phyloP scores from a whole-genome alignment of 2,329 filamentous ascomycete species.

The Amylocarpus encephaloides region DNA sequence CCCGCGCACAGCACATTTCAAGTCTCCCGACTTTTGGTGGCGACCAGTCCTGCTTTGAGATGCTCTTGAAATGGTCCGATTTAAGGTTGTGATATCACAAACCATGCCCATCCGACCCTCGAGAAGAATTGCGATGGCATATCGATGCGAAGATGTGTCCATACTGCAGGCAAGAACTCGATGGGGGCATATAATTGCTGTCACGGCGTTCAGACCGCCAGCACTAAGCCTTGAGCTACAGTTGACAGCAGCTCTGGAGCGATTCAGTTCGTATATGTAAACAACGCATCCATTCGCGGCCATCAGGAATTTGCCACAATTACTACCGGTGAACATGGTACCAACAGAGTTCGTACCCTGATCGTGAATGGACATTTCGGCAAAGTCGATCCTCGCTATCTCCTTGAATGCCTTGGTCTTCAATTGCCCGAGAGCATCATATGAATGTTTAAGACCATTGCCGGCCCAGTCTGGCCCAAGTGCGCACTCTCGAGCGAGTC shows the following conservation, averaged over 20 bases:
- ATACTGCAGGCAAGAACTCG: slow-evolving; percentile 55
- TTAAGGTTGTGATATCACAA: slow-evolving; percentile 42
- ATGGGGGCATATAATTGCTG: slow-evolving; percentile 50
- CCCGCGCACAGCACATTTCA: not conserved
- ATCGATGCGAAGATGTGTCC: slow-evolving; percentile 50
- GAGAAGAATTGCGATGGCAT: slow-evolving; percentile 52
- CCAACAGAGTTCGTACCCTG: slow-evolving; percentile 18
- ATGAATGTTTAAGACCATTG: slow-evolving; percentile 19
- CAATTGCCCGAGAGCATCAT: slow-evolving; percentile 2
- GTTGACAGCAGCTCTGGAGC: slow-evolving; percentile 8
- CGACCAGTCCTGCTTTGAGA: not conserved
- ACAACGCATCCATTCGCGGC: slow-evolving; percentile 48
- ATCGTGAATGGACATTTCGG: slow-evolving; percentile 29
- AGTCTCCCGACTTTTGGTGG: not conserved
- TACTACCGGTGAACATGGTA: slow-evolving; percentile 39
- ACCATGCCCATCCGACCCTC: slow-evolving; percentile 55
- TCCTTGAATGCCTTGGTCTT: slow-evolving; percentile 29
- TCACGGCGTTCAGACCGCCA: slow-evolving; percentile 38
- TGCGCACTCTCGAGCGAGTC: slow-evolving; percentile 38
- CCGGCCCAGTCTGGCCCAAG: slow-evolving; percentile 29
- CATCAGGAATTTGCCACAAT: slow-evolving; percentile 52
- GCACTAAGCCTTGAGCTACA: slow-evolving; percentile 8
- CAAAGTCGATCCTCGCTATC: slow-evolving; percentile 34
- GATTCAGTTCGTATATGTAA: slow-evolving; percentile 45
- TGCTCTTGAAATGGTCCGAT: not conserved